phyloP scores from a whole-genome alignment of 805 yeast genomes.

The Kurtzmaniella cleridarum region DNA sequence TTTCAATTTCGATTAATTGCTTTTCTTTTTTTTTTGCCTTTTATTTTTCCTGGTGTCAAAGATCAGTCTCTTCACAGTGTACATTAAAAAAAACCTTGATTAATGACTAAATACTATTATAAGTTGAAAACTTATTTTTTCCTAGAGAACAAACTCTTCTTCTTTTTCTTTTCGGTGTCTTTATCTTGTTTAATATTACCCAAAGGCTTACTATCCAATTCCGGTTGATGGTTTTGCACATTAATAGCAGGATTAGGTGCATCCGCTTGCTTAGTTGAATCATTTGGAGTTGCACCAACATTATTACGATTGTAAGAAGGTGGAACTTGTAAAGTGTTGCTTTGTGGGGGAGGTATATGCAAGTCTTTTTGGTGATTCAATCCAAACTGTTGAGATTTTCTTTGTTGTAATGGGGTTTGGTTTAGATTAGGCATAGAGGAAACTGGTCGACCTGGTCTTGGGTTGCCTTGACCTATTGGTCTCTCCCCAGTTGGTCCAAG shows the following conservation, averaged over 20 bases:
- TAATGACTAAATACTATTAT: background rate
- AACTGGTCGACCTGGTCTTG: background rate
- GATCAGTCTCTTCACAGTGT: too few species aligned
- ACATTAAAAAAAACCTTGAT: constrained; percentile 1
- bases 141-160: constrained; percentile 23
- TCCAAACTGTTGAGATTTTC: constrained; percentile 12
- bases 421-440: constrained; percentile 1
- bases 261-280: constrained; percentile 17
- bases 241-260: constrained; percentile 1
- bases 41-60: too few species aligned
- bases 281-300: constrained; percentile 17
- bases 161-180: constrained; percentile 10
- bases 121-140: constrained; percentile 5
- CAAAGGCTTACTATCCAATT: constrained; percentile 22
- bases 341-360: constrained; percentile 8
- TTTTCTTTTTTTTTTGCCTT: too few species aligned
- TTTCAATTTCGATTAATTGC: too few species aligned
- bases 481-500: constrained; percentile 12
- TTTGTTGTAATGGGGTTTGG: constrained; percentile 10
- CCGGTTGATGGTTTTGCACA: constrained; percentile 13
- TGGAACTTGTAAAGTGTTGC: constrained; percentile 18
- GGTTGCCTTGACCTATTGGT: background rate
- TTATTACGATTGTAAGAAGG: constrained; percentile 13
- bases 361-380: constrained; percentile 7
- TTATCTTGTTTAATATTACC: constrained; percentile 19